Percentiles rank a stretch among this genome's conserved stretches.
Conservation (phyloP, 164 flowering plant genomes). For the Nymphaea colorata region DNA sequence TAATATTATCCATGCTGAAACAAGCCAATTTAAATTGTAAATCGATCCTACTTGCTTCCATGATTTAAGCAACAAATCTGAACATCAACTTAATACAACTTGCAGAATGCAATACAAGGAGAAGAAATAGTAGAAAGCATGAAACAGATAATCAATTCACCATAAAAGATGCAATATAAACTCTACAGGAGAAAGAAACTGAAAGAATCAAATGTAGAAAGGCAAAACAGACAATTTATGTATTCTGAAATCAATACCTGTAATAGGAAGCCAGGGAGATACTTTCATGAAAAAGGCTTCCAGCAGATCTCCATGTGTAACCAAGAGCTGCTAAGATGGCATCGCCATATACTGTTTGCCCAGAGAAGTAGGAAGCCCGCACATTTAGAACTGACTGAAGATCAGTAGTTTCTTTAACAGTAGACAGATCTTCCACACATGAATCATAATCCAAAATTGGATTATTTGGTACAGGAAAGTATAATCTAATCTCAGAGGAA, state of each 20-base stretch:
- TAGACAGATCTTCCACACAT: conserved; percentile 14
- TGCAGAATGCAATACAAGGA: too few relatives aligned
- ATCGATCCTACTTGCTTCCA: too few relatives aligned
- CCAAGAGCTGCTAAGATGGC: conserved; percentile 76
- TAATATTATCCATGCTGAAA: too few relatives aligned
- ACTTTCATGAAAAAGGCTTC: conserved; percentile 60
- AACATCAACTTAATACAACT: too few relatives aligned
- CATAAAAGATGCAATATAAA: too few relatives aligned
- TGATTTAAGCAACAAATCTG: too few relatives aligned
- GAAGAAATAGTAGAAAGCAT: too few relatives aligned
- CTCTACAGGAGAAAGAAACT: not conserved
- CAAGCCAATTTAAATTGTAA: too few relatives aligned
- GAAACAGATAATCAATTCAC: not conserved
- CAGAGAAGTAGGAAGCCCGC: conserved; percentile 69
- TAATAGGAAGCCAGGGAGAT: conserved; percentile 51
- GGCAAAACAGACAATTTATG: not conserved
- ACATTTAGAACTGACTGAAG: conserved; percentile 31
- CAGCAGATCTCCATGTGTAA: conserved; percentile 57
- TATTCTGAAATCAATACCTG: conserved; percentile 42
- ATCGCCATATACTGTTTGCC: conserved; percentile 64
- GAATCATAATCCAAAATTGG: conserved; percentile 10
- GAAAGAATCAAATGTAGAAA: not conserved
- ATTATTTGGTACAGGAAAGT: conserved; percentile 38
- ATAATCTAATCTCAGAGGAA: conserved; percentile 77
- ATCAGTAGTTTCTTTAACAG: conserved; percentile 12